Evolutionary conservation across 1,284 basidiomycete species (phyloP).

Genomic region (Gastroboletus turbinatus): DNA sequence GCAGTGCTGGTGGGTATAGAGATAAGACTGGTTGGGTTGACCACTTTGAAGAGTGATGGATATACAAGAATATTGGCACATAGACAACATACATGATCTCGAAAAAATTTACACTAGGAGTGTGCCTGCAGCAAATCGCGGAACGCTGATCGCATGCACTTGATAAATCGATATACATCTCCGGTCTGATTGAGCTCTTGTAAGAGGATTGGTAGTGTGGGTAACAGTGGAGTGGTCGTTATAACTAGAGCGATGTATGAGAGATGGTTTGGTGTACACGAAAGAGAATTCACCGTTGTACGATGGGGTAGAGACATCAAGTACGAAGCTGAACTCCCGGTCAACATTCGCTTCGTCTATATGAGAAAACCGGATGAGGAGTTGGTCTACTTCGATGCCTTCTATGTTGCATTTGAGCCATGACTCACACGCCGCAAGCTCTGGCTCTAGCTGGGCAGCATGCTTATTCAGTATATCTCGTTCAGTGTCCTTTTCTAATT

Average conservation of each 20-base stretch:
- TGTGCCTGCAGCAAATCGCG: constrained; percentile 15
- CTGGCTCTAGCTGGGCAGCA: constrained; percentile 53
- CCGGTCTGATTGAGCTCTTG: constrained; percentile 62
- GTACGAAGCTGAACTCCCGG: constrained; percentile 71
- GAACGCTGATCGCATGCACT: constrained; percentile 50
- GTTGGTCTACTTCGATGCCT: constrained; percentile 69
- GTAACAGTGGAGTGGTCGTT: constrained; percentile 64
- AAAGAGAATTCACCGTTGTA: constrained; percentile 64
- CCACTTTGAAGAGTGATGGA: constrained; percentile 32
- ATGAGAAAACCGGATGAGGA: constrained; percentile 72
- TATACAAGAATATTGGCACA: background rate
- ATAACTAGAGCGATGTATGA: constrained; percentile 47
- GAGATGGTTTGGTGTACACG: background rate
- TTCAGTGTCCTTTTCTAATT: constrained; percentile 71
- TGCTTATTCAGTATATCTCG: constrained; percentile 57
- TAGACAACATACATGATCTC: background rate
- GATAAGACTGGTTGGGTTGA: constrained; percentile 70
- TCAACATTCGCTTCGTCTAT: constrained; percentile 59
- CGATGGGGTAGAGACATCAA: constrained; percentile 62
- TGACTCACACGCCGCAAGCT: constrained; percentile 59
- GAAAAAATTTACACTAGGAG: background rate
- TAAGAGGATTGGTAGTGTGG: constrained; percentile 59
- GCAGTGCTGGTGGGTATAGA: constrained; percentile 51
- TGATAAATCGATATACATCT: constrained; percentile 65
- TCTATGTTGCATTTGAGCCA: constrained; percentile 67